Evolutionary conservation across 1,284 basidiomycete genomes (phyloP).

Genomic region (Albatrellus sp.): DNA sequence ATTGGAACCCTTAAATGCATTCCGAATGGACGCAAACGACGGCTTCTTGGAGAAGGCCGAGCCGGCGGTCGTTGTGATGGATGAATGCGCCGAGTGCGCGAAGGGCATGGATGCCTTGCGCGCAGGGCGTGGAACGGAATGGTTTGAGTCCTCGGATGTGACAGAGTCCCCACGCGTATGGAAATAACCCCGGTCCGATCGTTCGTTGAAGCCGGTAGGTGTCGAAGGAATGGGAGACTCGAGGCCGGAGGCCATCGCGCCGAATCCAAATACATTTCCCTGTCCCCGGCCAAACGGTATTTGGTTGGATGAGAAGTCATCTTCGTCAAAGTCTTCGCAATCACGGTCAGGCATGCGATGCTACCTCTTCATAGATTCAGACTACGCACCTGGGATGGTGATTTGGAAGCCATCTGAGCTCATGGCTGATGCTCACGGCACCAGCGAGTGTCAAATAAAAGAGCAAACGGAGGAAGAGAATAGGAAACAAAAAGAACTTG

Average conservation of each 20-base stretch:
- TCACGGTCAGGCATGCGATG: background rate
- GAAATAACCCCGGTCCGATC: constrained; percentile 49
- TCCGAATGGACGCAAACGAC: constrained; percentile 78
- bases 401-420: constrained; percentile 59
- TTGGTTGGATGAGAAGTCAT: constrained; percentile 48
- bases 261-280: constrained; percentile 21
- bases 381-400: constrained; percentile 59
- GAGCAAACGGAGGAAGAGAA: background rate
- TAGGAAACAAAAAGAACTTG: background rate
- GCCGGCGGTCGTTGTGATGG: constrained; percentile 37
- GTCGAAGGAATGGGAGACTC: constrained; percentile 57
- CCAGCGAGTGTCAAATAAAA: background rate
- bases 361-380: background rate
- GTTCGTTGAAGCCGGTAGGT: constrained; percentile 31
- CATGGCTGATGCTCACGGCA: constrained; percentile 4
- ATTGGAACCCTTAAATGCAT: constrained; percentile 68
- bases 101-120: constrained; percentile 39
- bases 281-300: constrained; percentile 51
- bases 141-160: constrained; percentile 50
- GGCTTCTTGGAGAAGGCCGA: constrained; percentile 67
- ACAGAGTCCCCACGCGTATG: constrained; percentile 68
- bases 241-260: constrained; percentile 27
- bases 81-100: constrained; percentile 58
- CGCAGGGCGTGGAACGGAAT: constrained; percentile 29
- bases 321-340: constrained; percentile 55